These are phyloP conservation scores for Didymella keratinophila DNA, from an alignment of 2,329 filamentous ascomycete genomes.

Conservation along the genomic window DNA sequence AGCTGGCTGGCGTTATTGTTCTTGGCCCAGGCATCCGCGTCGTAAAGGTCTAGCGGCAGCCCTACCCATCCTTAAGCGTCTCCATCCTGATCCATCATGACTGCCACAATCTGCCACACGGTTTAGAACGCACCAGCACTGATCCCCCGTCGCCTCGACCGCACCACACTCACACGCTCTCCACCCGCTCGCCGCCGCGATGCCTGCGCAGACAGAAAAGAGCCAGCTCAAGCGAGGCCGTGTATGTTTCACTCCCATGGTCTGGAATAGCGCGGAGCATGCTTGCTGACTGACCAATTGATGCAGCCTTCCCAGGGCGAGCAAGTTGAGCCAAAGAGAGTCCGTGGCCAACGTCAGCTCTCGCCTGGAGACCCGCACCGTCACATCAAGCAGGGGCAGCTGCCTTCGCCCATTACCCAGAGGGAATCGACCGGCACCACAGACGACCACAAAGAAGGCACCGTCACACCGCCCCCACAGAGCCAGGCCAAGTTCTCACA, in stretches of 20 bases:
- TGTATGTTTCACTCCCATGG: conserved; percentile 60
- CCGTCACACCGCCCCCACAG: conserved; percentile 68
- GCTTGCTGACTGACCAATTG: conserved; percentile 31
- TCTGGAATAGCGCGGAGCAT: background rate
- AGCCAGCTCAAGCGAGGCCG: conserved; percentile 84
- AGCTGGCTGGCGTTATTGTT: background rate
- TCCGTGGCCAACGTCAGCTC: conserved; percentile 75
- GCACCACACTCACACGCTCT: conserved; percentile 9
- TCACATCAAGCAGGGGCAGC: conserved; percentile 61
- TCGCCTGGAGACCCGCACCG: conserved; percentile 61
- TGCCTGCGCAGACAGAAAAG: conserved; percentile 72
- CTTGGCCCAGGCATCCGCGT: conserved; percentile 30
- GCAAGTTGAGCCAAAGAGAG: conserved; percentile 77
- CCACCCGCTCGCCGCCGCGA: conserved; percentile 38
- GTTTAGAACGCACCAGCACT: conserved; percentile 34
- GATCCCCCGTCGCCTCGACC: conserved; percentile 30
- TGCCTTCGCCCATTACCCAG: conserved; percentile 83
- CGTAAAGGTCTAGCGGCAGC: conserved; percentile 29
- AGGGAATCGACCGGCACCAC: conserved; percentile 67
- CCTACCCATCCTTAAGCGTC: conserved; percentile 21
- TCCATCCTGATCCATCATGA: conserved; percentile 30
- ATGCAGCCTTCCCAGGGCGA: conserved; percentile 71
- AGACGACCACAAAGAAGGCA: conserved; percentile 68
- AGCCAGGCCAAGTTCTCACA: conserved; percentile 43
- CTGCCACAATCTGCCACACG: conserved; percentile 26